Evolutionary conservation across 176 grass and related monocot species (phyloP).

Genomic region (Avena eriantha): DNA sequence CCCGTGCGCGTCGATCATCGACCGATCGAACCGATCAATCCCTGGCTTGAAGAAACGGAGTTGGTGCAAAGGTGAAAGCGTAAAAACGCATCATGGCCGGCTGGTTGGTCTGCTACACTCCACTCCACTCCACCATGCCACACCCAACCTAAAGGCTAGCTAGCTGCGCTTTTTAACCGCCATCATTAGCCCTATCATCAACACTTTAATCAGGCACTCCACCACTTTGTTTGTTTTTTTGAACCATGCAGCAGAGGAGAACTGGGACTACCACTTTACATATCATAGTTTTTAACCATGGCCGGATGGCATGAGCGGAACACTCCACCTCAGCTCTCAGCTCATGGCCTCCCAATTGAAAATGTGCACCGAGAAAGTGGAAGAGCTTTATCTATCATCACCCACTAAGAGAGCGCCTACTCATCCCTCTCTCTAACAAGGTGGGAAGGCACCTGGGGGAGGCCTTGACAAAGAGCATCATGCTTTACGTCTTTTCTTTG

Average conservation of each 20-base stretch:
- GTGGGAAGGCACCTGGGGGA: conserved; percentile 57
- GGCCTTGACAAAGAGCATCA: conserved; percentile 52
- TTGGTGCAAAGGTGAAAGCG: conserved; percentile 70
- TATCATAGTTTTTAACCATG: conserved; percentile 46
- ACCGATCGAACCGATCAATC: conserved; percentile 26
- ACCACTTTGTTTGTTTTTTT: background rate
- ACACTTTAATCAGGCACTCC: conserved; percentile 48
- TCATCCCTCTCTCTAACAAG: conserved; percentile 9
- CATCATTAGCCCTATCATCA: conserved; percentile 58
- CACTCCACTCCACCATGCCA: conserved; percentile 29
- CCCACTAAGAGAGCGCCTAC: conserved; percentile 37
- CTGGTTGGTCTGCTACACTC: background rate
- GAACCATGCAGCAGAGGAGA: too few relatives aligned
- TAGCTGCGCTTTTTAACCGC: conserved; percentile 47
- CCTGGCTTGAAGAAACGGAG: conserved; percentile 70
- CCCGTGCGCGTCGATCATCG: background rate
- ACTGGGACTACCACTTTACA: background rate
- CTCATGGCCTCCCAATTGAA: conserved; percentile 39
- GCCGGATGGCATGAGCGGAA: conserved; percentile 38
- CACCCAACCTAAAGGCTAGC: conserved; percentile 30
- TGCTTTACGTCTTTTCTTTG: background rate
- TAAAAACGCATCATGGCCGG: conserved; percentile 52
- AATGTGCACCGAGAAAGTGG: conserved; percentile 51
- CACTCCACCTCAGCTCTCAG: conserved; percentile 33
- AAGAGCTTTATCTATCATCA: conserved; percentile 50